A percentile compares a stretch with the other conserved stretches of the same genome.
phyloP scores from a whole-genome alignment of 108 stramenopile genomes.

The Cyclotella baltica region DNA sequence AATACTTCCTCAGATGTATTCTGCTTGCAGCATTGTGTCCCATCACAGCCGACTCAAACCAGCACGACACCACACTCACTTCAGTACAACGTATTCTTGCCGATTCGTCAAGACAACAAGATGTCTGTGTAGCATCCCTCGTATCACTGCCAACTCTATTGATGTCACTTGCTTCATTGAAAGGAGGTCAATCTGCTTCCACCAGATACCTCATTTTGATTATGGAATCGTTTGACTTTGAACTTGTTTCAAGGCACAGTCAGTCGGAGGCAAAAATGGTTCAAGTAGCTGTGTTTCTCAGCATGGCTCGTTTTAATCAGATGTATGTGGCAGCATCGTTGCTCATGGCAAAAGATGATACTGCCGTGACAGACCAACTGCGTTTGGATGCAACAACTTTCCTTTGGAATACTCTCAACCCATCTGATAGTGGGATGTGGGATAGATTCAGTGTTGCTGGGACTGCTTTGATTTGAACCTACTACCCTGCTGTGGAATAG shows the following conservation, averaged over 20 bases:
- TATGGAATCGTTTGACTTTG: slow-evolving; percentile 41
- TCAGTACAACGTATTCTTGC: slow-evolving; percentile 40
- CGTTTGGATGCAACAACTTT: slow-evolving; percentile 16
- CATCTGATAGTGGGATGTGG: slow-evolving; percentile 3
- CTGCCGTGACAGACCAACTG: slow-evolving; percentile 15
- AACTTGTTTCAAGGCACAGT: slow-evolving; percentile 22
- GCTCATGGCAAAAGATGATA: no score
- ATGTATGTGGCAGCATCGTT: slow-evolving; percentile 43
- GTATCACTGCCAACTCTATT: slow-evolving; percentile 40
- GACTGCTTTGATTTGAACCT: background rate
- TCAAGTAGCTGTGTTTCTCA: slow-evolving; percentile 24
- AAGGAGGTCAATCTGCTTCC: slow-evolving; percentile 3
- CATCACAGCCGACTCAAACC: slow-evolving; percentile 22
- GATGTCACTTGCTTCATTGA: slow-evolving; percentile 32
- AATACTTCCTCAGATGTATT: slow-evolving; percentile 20
- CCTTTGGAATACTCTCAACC: slow-evolving; percentile 34
- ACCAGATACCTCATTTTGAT: slow-evolving; percentile 28
- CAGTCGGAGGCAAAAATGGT: slow-evolving; percentile 9
- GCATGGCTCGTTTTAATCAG: slow-evolving; percentile 29
- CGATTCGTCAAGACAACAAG: slow-evolving; percentile 8
- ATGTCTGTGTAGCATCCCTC: slow-evolving; percentile 16
- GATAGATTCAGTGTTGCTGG: slow-evolving; percentile 19
- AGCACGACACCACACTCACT: slow-evolving; percentile 39
- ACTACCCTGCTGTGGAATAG: no score
- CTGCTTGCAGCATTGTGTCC: slow-evolving; percentile 43